Conservation (phyloP, 352 stramenopile genomes). For the Thraustochytrium sp. region DNA sequence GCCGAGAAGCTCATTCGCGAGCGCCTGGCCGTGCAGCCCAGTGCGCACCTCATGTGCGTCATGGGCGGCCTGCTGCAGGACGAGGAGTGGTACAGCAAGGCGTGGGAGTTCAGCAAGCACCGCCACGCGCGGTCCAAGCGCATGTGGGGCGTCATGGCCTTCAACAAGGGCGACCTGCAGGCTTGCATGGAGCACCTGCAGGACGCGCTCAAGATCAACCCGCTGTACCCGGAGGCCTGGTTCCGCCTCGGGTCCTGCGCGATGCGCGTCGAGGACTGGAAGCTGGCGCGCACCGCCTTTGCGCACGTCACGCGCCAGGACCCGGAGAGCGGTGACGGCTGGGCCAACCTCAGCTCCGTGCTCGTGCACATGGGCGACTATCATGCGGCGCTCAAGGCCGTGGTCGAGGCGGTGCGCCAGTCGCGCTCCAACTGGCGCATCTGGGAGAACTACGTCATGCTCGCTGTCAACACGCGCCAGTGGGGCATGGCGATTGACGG, state of each 20-base stretch:
- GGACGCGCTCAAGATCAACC: conserved; percentile 73
- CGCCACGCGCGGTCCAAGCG: conserved; percentile 83
- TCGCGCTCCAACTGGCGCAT: conserved; percentile 83
- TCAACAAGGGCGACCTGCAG: conserved; percentile 72
- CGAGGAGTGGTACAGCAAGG: conserved; percentile 75
- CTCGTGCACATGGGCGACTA: conserved; percentile 74
- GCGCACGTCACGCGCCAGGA: conserved; percentile 86
- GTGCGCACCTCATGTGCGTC: conserved; percentile 86
- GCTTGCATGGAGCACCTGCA: conserved; percentile 70
- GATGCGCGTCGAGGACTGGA: conserved; percentile 81
- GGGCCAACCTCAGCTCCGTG: conserved; percentile 88
- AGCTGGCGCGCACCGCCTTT: conserved; percentile 74
- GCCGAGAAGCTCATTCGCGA: conserved; percentile 80
- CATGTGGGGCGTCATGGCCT: conserved; percentile 75
- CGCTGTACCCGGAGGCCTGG: conserved; percentile 80
- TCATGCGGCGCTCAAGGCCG: conserved; percentile 67
- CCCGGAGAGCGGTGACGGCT: conserved; percentile 85
- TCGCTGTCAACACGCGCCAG: background rate
- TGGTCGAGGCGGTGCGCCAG: conserved; percentile 76
- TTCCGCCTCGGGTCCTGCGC: conserved; percentile 80
- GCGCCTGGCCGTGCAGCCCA: conserved; percentile 69
- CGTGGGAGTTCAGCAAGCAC: conserved; percentile 79
- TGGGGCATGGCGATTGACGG: conserved; percentile 35
- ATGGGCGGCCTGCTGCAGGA: conserved; percentile 85
- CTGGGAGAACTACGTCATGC: conserved; percentile 72